Conservation (phyloP, 805 yeast species). For the Saturnispora gosingensis region DNA sequence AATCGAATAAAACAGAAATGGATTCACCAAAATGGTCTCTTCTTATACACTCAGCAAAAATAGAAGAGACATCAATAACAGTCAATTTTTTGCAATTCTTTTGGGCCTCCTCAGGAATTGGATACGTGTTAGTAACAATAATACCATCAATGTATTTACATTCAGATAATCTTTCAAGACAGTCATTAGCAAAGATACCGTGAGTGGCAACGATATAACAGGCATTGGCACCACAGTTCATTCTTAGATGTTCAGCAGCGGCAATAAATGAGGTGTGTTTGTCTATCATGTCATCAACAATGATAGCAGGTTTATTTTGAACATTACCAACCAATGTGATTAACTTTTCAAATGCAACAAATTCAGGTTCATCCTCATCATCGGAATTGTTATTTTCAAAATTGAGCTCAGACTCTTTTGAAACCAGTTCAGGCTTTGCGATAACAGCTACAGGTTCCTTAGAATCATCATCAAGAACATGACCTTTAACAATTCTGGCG, state of each 20-base stretch:
- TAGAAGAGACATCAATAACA: constrained; percentile 87
- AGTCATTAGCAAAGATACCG: constrained; percentile 84
- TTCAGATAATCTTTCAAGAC: constrained; percentile 68
- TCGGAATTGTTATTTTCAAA: constrained; percentile 80
- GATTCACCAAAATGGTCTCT: constrained; percentile 98
- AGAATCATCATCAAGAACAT: constrained; percentile 76
- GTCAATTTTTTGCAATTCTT: constrained; percentile 59
- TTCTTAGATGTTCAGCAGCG: constrained; percentile 94
- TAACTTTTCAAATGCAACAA: constrained; percentile 63
- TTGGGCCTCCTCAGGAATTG: constrained; percentile 58
- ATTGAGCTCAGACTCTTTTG: constrained; percentile 21
- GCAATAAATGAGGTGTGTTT: constrained; percentile 90
- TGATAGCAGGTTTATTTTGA: constrained; percentile 81
- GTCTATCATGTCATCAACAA: constrained; percentile 95
- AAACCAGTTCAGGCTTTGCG: constrained; percentile 15
- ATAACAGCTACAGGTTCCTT: constrained; percentile 4
- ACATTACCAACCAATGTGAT: constrained; percentile 97
- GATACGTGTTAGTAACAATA: constrained; percentile 94
- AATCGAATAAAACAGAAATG: constrained; percentile 86
- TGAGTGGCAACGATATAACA: constrained; percentile 93
- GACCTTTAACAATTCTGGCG: constrained; percentile 93
- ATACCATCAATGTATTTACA: constrained; percentile 82
- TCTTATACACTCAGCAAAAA: constrained; percentile 96
- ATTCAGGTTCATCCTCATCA: constrained; percentile 71
- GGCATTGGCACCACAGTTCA: constrained; percentile 91